Conservation (phyloP, 805 yeast species). For the Kluyveromyces siamensis region DNA sequence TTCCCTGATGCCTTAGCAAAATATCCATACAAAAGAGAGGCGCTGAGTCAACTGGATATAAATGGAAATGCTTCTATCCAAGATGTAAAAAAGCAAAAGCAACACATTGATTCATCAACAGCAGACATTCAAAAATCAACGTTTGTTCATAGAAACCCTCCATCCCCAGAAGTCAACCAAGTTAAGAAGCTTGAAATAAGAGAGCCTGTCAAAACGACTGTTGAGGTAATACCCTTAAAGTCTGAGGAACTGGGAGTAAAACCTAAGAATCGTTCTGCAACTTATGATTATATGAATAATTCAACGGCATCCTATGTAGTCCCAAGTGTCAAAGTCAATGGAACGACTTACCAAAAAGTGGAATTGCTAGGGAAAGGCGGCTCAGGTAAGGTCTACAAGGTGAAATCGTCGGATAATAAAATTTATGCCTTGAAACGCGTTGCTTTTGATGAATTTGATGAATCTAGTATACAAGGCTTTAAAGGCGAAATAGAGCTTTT, state of each 20-base stretch:
- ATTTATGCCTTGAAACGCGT: conserved; percentile 77
- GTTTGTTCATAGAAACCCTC: conserved; percentile 2
- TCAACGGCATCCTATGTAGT: neutral
- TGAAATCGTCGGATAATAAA: conserved; percentile 42
- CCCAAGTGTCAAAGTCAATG: conserved; percentile 39
- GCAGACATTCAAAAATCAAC: neutral
- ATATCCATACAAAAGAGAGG: conserved; percentile 17
- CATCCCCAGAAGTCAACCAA: neutral
- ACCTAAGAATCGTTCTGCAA: neutral
- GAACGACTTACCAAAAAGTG: conserved; percentile 56
- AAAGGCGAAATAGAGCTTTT: conserved; percentile 84
- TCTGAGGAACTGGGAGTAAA: neutral
- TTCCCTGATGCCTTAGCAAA: neutral
- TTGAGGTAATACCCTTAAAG: conserved; percentile 3
- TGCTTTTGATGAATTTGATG: conserved; percentile 71
- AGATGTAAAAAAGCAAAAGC: neutral
- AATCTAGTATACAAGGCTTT: conserved; percentile 62
- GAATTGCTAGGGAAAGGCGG: conserved; percentile 89
- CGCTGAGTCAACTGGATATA: conserved; percentile 19
- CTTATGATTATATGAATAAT: neutral
- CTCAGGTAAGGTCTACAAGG: conserved; percentile 82
- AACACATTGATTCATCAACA: neutral
- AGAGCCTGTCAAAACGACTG: conserved; percentile 6
- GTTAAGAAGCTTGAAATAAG: conserved; percentile 11
- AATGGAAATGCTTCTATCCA: conserved; percentile 10